Evolutionary conservation across 345 rosid genomes (phyloP), one percentile per base, ranked within the genome.

Genomic region (Leavenworthia alabamica): DNA sequence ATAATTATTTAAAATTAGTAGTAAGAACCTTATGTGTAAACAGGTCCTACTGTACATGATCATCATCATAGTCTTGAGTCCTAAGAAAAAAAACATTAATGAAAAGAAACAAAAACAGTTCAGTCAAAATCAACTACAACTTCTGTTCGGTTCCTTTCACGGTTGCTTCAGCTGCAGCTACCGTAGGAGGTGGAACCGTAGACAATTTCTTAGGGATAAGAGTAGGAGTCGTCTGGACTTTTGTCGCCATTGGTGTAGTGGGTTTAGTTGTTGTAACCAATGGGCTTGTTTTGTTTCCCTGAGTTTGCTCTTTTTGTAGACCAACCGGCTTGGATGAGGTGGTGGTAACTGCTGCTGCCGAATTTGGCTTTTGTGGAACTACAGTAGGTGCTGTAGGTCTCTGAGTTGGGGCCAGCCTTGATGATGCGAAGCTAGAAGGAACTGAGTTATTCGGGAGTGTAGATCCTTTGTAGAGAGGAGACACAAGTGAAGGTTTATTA

Each of bases 381-480:
- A 70, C 71, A 49, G 54, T 13, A 19, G 68, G 47, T 44, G 62
- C 70, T 32, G 80, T 42, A 45, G 64, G 37, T 72, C 60, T 50
- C 36, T 66, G 80, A 45, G 56, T 66, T 14, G 76, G 56, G 42
- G 49, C 60, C 29, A 28, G 36, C 62, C 51, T 75, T 45, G 62
- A 54, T 20, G 56, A 46, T 15, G 68, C 66, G 37, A 74, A 11
- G 13, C 48, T 19, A 54, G 82, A 53, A 64, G 64, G 35, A 41
- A 64, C 43, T 62, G 80, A 53, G 50, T 66, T 44, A 20, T 47
- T 61, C 63, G 55, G 85, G 51, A 68, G 41, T 37, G 55, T 64
- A 63, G 75, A 50, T 77, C 72, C 79, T 65, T 73, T 73, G 28
- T 56, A 55, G 60, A 72, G 67, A 75, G 75, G 67, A 40, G 80